Percentiles rank a stretch among this genome's conserved stretches.
Conservation (phyloP, 257 asterid species). For the Perilla frutescens region DNA sequence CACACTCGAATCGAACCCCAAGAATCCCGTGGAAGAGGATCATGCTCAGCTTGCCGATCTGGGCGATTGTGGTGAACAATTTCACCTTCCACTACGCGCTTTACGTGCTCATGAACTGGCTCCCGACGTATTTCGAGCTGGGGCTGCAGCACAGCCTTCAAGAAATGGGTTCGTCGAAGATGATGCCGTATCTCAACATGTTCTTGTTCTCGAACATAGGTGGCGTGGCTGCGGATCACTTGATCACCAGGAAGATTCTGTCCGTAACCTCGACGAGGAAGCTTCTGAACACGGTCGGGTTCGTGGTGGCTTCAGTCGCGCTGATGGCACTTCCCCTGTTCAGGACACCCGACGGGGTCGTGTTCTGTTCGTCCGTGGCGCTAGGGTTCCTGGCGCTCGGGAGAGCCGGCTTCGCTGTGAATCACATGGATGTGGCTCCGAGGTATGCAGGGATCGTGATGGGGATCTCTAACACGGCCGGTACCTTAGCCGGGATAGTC, state of each 20-base stretch:
- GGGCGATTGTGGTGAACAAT: conserved; percentile 92
- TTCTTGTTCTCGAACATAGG: conserved; percentile 87
- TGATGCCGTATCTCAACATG: conserved; percentile 92
- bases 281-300: conserved; percentile 77
- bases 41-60: conserved; percentile 69
- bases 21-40: conserved; percentile 84
- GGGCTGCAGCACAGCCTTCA: conserved; percentile 86
- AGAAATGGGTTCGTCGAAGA: conserved; percentile 96
- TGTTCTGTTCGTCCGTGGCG: conserved; percentile 81
- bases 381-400: conserved; percentile 93
- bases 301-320: conserved; percentile 76
- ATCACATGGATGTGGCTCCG: conserved; percentile 97
- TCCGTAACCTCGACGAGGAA: conserved; percentile 80
- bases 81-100: conserved; percentile 94
- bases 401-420: conserved; percentile 96
- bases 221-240: conserved; percentile 83
- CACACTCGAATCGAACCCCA: conserved; percentile 29
- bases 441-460: conserved; percentile 92
- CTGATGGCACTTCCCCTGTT: conserved; percentile 73
- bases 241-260: conserved; percentile 61
- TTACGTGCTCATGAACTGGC: conserved; percentile 97
- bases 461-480: conserved; percentile 98
- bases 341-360: conserved; percentile 73
- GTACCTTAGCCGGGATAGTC: conserved; percentile 87
- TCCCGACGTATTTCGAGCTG: conserved; percentile 87